Percentiles rank a stretch among this genome's conserved stretches.
Conservation (phyloP, 2,329 filamentous ascomycete species). For the Diplocarpon rosae region DNA sequence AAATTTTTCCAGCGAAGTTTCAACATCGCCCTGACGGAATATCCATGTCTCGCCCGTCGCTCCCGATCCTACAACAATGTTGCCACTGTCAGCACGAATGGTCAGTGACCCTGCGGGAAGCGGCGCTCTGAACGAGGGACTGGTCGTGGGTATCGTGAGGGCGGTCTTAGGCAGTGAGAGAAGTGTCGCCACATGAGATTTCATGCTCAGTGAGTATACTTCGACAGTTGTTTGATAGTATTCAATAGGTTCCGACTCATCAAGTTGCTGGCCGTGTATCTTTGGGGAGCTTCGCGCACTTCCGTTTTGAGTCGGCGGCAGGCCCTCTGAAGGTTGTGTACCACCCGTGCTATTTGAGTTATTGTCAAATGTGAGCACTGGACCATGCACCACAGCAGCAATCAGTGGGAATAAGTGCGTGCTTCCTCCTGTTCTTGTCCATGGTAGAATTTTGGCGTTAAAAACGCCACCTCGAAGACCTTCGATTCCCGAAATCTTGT, state of each 20-base stretch:
- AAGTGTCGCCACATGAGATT: conserved; percentile 59
- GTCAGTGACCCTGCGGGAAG: conserved; percentile 61
- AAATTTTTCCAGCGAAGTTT: conserved; percentile 8
- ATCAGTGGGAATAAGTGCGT: conserved; percentile 59
- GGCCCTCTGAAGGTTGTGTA: conserved; percentile 15
- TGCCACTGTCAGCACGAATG: conserved; percentile 61
- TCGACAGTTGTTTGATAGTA: conserved; percentile 82
- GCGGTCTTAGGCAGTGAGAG: conserved; percentile 57
- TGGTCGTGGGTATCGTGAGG: conserved; percentile 44
- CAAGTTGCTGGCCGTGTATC: conserved; percentile 28
- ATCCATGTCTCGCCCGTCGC: conserved; percentile 80
- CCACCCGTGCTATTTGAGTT: conserved; percentile 15
- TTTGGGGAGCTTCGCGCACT: conserved; percentile 27
- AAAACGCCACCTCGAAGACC: conserved; percentile 71
- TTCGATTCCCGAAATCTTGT: conserved; percentile 57
- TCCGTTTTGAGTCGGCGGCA: conserved; percentile 11
- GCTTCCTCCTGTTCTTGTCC: conserved; percentile 43
- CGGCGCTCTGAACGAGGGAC: conserved; percentile 57
- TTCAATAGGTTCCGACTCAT: conserved; percentile 33
- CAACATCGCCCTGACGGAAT: conserved; percentile 46
- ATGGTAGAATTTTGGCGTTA: conserved; percentile 72
- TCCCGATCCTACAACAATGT: conserved; percentile 66
- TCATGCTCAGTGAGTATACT: conserved; percentile 74
- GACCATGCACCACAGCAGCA: conserved; percentile 71
- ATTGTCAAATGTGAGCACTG: conserved; percentile 36